phyloP scores from a whole-genome alignment of 1,139 yeast species.

The Yamadazyma pseudoaaseri region DNA sequence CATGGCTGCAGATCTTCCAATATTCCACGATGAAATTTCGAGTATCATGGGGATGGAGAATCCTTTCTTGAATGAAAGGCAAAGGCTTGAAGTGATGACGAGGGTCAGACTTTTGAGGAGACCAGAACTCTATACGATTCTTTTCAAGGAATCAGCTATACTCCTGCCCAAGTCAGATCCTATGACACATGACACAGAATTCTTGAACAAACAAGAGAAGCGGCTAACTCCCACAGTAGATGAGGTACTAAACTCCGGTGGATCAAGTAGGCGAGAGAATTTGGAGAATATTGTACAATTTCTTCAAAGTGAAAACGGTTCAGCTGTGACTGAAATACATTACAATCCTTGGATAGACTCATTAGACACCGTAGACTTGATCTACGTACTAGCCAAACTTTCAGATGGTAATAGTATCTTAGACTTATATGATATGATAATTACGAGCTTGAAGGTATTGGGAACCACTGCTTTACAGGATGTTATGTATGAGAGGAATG shows the following conservation, averaged over 20 bases:
- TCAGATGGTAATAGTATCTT: background rate
- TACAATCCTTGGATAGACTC: background rate
- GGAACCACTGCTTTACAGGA: constrained; percentile 10
- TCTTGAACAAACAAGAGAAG: background rate
- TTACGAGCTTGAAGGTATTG: constrained; percentile 1
- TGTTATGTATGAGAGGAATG: constrained; percentile 29
- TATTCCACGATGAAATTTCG: background rate
- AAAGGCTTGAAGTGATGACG: background rate
- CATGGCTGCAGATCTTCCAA: constrained; percentile 1
- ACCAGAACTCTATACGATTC: background rate
- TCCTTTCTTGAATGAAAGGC: background rate
- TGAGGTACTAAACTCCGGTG: background rate
- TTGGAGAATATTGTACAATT: background rate
- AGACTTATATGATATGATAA: background rate
- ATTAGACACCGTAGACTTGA: background rate
- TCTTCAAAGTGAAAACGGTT: background rate
- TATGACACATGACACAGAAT: background rate
- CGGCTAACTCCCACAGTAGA: background rate
- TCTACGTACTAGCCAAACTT: background rate
- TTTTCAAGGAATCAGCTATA: background rate
- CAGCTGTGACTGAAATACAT: background rate
- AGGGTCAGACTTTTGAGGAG: background rate
- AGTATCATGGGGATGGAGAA: background rate
- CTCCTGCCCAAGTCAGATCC: background rate
- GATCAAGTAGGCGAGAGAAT: no score